phyloP scores from a whole-genome alignment of 345 rosid species.

The Eucalyptus cloeziana region DNA sequence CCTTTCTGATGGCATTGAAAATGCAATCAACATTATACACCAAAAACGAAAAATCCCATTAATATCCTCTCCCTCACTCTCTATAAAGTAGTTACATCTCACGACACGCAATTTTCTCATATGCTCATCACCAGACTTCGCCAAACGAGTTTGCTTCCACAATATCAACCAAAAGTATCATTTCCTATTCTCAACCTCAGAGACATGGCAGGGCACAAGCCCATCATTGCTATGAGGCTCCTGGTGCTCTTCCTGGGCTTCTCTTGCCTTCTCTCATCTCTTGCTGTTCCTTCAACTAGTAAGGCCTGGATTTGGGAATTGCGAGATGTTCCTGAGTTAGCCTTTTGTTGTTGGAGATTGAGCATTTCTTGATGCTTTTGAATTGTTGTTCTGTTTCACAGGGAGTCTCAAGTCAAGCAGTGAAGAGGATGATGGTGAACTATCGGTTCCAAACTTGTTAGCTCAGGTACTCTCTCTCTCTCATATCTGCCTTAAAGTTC shows the following conservation, averaged over 20 bases:
- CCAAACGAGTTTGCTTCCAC: neutral
- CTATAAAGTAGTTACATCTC: neutral
- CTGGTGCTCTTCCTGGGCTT: conserved; percentile 13
- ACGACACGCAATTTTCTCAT: neutral
- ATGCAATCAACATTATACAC: neutral
- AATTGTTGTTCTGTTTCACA: neutral
- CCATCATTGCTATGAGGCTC: neutral
- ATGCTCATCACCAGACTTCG: neutral
- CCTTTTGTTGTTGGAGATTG: neutral
- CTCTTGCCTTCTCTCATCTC: conserved; percentile 11
- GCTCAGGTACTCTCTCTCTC: conserved; percentile 10
- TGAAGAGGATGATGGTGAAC: neutral
- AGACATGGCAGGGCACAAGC: neutral
- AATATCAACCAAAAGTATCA: neutral
- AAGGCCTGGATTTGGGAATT: neutral
- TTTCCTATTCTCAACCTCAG: neutral
- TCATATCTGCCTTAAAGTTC: neutral
- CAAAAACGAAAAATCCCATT: neutral
- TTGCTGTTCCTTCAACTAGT: conserved; percentile 21
- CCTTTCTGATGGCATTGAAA: neutral
- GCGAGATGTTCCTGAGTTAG: neutral
- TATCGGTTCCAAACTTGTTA: conserved; percentile 5
- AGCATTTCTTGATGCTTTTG: neutral
- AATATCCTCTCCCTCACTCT: neutral
- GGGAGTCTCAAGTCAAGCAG: conserved; percentile 25